Percentiles rank a stretch among this genome's conserved stretches.
Evolutionary conservation across 305 asterid species (phyloP).

Genomic region (Euphrasia arctica): DNA sequence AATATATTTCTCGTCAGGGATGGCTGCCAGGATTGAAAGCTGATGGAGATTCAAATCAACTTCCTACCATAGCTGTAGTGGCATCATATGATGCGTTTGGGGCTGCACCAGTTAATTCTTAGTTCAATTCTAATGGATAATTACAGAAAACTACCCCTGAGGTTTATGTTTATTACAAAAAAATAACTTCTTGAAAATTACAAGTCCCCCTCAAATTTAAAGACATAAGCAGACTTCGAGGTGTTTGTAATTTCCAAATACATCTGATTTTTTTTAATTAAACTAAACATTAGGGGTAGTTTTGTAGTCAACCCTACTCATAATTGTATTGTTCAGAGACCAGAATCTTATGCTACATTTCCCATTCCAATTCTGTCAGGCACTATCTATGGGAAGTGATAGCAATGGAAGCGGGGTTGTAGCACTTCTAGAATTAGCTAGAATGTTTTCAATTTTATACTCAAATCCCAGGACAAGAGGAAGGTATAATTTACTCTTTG

Average conservation of each 20-base stretch:
- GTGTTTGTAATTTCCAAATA: too few species aligned
- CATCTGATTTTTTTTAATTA: too few species aligned
- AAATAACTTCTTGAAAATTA: too few species aligned
- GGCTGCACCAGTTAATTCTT: conserved; percentile 50
- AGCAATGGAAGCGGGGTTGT: conserved; percentile 81
- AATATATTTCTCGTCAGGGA: conserved; percentile 16
- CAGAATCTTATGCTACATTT: conserved; percentile 12
- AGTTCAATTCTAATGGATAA: conserved; percentile 7
- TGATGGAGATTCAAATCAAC: conserved; percentile 67
- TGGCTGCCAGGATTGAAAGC: conserved; percentile 36
- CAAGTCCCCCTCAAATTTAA: too few species aligned
- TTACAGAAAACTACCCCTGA: too few species aligned
- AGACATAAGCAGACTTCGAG: too few species aligned
- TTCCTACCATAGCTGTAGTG: conserved; percentile 71
- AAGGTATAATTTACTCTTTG: conserved; percentile 67
- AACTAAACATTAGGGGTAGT: too few species aligned
- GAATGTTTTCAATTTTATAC: conserved; percentile 71
- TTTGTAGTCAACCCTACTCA: too few species aligned
- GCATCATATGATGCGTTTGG: conserved; percentile 38
- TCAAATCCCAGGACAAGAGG: conserved; percentile 81
- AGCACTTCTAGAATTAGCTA: conserved; percentile 79
- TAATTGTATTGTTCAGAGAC: too few species aligned
- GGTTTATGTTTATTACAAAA: too few species aligned
- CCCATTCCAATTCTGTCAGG: conserved; percentile 39
- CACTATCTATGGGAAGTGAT: conserved; percentile 78